Conservation (phyloP, 805 yeast species). For the Metschnikowia borealis region DNA sequence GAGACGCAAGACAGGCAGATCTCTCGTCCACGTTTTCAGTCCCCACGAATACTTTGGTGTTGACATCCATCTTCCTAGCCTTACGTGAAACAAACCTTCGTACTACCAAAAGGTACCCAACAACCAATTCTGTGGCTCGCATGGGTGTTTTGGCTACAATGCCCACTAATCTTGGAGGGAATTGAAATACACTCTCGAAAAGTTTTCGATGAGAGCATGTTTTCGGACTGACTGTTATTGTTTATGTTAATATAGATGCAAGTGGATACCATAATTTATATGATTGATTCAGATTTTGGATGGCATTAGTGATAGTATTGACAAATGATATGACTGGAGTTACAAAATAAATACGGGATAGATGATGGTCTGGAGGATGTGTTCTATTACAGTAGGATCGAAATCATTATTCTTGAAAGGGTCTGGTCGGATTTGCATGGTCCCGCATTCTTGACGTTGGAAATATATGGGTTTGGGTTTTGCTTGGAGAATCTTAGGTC, state of each 20-base stretch:
- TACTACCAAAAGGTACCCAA: constrained; percentile 13
- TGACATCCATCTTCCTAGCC: constrained; percentile 27
- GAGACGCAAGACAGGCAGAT: constrained; percentile 7
- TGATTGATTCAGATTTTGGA: background rate
- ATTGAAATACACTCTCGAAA: background rate
- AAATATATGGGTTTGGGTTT: background rate
- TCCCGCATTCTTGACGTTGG: background rate
- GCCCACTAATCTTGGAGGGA: background rate
- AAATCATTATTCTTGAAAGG: background rate
- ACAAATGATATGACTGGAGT: background rate
- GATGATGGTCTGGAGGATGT: background rate
- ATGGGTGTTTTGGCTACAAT: constrained; percentile 4
- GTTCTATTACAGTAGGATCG: constrained; percentile 1
- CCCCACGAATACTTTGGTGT: constrained; percentile 29
- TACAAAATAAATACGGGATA: background rate
- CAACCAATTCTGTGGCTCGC: constrained; percentile 5
- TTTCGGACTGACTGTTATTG: background rate
- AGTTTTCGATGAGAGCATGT: background rate
- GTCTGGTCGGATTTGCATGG: background rate
- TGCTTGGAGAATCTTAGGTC: background rate
- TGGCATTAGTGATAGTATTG: background rate
- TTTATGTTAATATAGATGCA: background rate
- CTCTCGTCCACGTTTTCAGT: constrained; percentile 29
- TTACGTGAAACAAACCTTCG: constrained; percentile 31
- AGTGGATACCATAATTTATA: background rate